Evolutionary conservation across 1,284 basidiomycete genomes (phyloP), one percentile per base, ranked within the genome.

Genomic region (Malassezia psittaci): DNA sequence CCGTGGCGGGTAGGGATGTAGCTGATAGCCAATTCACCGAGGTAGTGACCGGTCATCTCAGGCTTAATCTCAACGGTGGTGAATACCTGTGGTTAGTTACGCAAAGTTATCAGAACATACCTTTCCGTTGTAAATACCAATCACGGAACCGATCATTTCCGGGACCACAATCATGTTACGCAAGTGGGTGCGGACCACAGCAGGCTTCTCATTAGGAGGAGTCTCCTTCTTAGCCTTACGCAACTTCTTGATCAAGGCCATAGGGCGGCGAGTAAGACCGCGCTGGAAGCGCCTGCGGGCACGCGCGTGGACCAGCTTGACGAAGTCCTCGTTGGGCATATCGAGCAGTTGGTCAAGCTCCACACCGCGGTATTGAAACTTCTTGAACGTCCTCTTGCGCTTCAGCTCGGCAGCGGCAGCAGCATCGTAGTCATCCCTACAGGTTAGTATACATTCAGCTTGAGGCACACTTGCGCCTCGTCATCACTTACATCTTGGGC

Each of bases 91-190:
- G 11, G 45, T 47, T 47, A 35, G 45, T 12, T 29, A 4, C 7
- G 24, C 24, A 29, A 29, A 29, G 7, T 7, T 3, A 29, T 29
- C 41, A 47, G n/a, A n/a, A 48, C 54, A 18, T 62, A 88, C 86
- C 83, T 91, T 91, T 74, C 90, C 90, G 77, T 91, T 93, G 86
- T 98, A 98, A 53, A 75, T 61, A 47, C 71, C 69, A 52, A 67
- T 61, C 52, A 72, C 64, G 46, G 84, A 87, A 65, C 93, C 93
- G 77, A 98, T 96, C 94, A 99, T 98, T 82, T 99, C 93, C 55
- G 93, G 94, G 62, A 98, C 93, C 77, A 98, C 85, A 78, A 96
- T 91, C 93, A 99, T 98, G 81, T 98, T 86, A 76, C 93, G 90
- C 69, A 98, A 82, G 80, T 99, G 94, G 54, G 94, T 99, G 84